phyloP scores from a whole-genome alignment of 2,329 filamentous ascomycete genomes.

The Fusarium coffeatum region DNA sequence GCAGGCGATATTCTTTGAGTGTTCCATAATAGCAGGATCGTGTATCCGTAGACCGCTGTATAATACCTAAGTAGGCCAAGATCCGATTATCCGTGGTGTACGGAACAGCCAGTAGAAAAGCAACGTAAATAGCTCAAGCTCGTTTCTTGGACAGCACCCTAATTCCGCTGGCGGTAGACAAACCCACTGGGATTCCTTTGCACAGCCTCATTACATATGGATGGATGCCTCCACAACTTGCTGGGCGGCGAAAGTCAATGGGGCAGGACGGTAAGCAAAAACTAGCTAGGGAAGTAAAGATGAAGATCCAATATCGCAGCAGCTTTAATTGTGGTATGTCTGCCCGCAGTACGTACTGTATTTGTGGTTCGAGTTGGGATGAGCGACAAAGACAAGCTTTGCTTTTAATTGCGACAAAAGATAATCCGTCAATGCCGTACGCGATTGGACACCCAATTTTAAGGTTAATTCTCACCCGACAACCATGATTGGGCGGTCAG shows the following conservation, averaged over 20 bases:
- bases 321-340: neutral
- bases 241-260: neutral
- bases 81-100: neutral
- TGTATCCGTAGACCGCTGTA: neutral
- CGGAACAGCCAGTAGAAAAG: slow-evolving; percentile 23
- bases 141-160: neutral
- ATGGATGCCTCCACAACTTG: neutral
- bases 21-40: neutral
- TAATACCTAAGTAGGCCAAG: neutral
- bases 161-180: neutral
- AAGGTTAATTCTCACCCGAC: slow-evolving; percentile 35
- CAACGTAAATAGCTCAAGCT: neutral
- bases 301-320: neutral
- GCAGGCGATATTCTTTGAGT: neutral
- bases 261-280: neutral
- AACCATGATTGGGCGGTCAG: slow-evolving; percentile 18
- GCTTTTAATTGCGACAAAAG: neutral
- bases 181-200: slow-evolving; percentile 8
- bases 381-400: neutral
- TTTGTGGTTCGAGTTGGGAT: neutral
- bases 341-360: neutral
- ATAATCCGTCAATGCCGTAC: slow-evolving; percentile 8
- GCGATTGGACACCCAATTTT: slow-evolving; percentile 22
- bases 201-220: slow-evolving; percentile 41
- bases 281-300: neutral